Evolutionary conservation across 805 yeast genomes (phyloP).

Genomic region (Cyberlindnera bimundalis): DNA sequence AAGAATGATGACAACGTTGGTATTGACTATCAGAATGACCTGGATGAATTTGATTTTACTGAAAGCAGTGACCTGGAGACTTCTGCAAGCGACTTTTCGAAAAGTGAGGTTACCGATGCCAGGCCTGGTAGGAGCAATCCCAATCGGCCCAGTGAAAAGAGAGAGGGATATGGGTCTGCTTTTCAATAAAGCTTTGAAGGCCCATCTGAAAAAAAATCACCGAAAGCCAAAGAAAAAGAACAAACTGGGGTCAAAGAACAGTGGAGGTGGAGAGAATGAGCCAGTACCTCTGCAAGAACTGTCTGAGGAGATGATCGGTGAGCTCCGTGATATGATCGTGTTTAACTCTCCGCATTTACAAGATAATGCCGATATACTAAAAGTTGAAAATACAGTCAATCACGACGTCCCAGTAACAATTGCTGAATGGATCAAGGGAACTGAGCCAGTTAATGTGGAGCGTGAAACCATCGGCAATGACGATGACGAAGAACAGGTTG

Average conservation of each 20-base stretch:
- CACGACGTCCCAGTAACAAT: conserved; percentile 5
- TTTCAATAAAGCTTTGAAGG: conserved; percentile 1
- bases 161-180: conserved; percentile 1
- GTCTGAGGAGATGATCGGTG: conserved; percentile 12
- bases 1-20: no score
- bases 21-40: no score
- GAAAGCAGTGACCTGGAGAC: no score
- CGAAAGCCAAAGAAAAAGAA: conserved; percentile 5
- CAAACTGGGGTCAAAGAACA: background rate
- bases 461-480: background rate
- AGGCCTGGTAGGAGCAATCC: conserved; percentile 5
- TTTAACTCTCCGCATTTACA: conserved; percentile 12
- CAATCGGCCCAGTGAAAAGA: conserved; percentile 11
- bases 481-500: background rate
- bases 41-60: no score
- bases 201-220: background rate
- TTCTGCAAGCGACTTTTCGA: no score
- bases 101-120: no score
- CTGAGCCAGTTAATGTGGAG: background rate
- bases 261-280: no score
- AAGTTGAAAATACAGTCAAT: background rate
- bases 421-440: conserved; percentile 9
- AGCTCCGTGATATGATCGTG: conserved; percentile 12
- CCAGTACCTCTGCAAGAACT: no score
- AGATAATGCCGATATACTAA: background rate